Base-by-base conservation (phyloP, 495 filamentous ascomycete genomes). In the Neurospora hispaniola region DNA sequence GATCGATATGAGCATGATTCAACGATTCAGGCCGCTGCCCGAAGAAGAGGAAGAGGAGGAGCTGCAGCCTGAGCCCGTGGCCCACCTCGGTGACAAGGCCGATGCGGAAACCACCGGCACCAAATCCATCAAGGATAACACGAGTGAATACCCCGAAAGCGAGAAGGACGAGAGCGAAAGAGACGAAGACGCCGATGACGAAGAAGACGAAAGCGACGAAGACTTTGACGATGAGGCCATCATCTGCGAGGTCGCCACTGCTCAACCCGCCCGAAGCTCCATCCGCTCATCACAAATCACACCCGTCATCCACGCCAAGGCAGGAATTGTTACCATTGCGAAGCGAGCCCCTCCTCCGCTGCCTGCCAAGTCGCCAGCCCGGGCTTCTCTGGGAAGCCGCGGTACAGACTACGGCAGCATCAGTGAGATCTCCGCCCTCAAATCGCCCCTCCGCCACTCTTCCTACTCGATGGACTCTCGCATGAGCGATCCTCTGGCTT, bases 271-370 rank as follows among this genome's bases (percentile, higher is more conserved):
- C 73, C 79, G 85, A 73, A 78, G 83, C 71, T 78, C 87, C 2
- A 86, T 93, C 54, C 87, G 86, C 20, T 85, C 83, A 12, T 76
- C 82, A 4, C 80, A 82, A 72, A 73, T 84, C 41, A 75, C 80
- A 0, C 83, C 82, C 38, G 78, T 82, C 41, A 78, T 84, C 68
- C 82, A 85, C 41, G 85, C 82, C 39, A 82, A 88, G 66, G 90
- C 90, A 20, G 86, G 88, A 35, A 78, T 93, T 18, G 90, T 94
- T 38, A 91, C 87, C 27, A 93, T 94, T 77, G 88, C 90, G 2
- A 93, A 92, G 81, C 83, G 91, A 40, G 81, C 89, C 3, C 85
- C 90, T 8, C 91, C 92, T 14, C 83, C 89, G 3, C 84, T 93
- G 23, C 91, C 91, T 5, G 83, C 86, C 5, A 84, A 89, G 41